Percentiles rank a stretch among this genome's conserved stretches.
Conservation (phyloP, 2,329 filamentous ascomycete genomes). For the Pyrenophora seminiperda region DNA sequence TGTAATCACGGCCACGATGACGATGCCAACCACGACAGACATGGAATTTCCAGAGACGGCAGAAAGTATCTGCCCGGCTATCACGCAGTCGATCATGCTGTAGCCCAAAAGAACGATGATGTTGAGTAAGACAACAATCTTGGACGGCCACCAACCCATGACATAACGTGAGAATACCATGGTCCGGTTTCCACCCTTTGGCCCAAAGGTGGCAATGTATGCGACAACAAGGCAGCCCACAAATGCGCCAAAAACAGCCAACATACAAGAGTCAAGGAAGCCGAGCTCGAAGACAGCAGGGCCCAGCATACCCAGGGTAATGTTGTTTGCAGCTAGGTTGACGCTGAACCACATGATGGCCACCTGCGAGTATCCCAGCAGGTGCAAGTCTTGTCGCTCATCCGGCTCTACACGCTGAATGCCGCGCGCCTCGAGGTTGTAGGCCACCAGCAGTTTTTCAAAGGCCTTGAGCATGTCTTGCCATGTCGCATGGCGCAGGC, state of each 20-base stretch:
- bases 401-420: slow-evolving; percentile 62
- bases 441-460: slow-evolving; percentile 52
- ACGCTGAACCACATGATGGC: slow-evolving; percentile 66
- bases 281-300: slow-evolving; percentile 63
- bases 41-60: slow-evolving; percentile 66
- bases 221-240: slow-evolving; percentile 61
- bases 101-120: slow-evolving; percentile 68
- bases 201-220: slow-evolving; percentile 67
- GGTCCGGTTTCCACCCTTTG: slow-evolving; percentile 65
- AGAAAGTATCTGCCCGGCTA: slow-evolving; percentile 71
- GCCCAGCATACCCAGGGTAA: slow-evolving; percentile 68
- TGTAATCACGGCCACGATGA: slow-evolving; percentile 66
- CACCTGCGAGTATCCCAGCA: slow-evolving; percentile 61
- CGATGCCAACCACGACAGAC: slow-evolving; percentile 69
- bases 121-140: slow-evolving; percentile 66
- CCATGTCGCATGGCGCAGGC: slow-evolving; percentile 15
- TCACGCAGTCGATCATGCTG: slow-evolving; percentile 66
- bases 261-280: slow-evolving; percentile 62
- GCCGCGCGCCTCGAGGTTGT: slow-evolving; percentile 64
- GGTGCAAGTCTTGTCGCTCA: slow-evolving; percentile 59
- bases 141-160: slow-evolving; percentile 70
- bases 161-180: slow-evolving; percentile 63
- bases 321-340: slow-evolving; percentile 67
- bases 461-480: slow-evolving; percentile 39
- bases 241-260: slow-evolving; percentile 62